Conservation (phyloP, 352 stramenopile species). For the Globisporangium camurandrum region DNA sequence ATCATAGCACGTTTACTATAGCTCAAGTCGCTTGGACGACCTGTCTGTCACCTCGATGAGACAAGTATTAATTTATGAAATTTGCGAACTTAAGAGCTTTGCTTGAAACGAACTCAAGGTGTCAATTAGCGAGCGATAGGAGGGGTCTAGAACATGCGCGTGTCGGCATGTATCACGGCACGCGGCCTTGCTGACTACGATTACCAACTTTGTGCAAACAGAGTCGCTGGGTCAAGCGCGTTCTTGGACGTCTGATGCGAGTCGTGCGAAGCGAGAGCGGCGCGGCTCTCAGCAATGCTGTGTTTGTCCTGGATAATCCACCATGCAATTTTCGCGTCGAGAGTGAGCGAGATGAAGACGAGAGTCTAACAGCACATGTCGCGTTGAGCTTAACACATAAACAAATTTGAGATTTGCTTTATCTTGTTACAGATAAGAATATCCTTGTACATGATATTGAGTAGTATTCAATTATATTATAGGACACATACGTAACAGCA, state of each 20-base stretch:
- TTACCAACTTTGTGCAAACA: neutral
- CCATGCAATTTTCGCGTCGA: neutral
- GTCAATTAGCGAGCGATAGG: conserved; percentile 6
- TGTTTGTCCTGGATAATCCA: neutral
- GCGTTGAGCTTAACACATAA: too few species aligned
- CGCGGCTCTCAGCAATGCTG: neutral
- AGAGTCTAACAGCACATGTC: too few species aligned
- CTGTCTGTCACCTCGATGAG: conserved; percentile 13
- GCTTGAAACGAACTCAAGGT: neutral
- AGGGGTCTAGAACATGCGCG: conserved; percentile 13
- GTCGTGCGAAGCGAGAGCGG: neutral
- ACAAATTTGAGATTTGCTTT: too few species aligned
- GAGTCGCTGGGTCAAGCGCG: neutral
- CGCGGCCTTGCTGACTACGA: conserved; percentile 11
- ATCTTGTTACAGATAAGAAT: too few species aligned
- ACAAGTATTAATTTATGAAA: conserved; percentile 18
- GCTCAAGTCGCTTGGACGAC: conserved; percentile 1
- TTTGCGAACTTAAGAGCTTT: neutral
- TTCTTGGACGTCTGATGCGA: neutral
- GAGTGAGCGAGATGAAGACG: too few species aligned
- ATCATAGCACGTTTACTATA: conserved; percentile 4
- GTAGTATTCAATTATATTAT: too few species aligned
- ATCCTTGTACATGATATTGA: too few species aligned
- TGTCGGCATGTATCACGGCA: conserved; percentile 8
- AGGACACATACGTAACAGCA: too few species aligned